These are phyloP conservation scores for Sicyos baderoa DNA, from an alignment of 306 rosid species.

Conservation along the genomic window DNA sequence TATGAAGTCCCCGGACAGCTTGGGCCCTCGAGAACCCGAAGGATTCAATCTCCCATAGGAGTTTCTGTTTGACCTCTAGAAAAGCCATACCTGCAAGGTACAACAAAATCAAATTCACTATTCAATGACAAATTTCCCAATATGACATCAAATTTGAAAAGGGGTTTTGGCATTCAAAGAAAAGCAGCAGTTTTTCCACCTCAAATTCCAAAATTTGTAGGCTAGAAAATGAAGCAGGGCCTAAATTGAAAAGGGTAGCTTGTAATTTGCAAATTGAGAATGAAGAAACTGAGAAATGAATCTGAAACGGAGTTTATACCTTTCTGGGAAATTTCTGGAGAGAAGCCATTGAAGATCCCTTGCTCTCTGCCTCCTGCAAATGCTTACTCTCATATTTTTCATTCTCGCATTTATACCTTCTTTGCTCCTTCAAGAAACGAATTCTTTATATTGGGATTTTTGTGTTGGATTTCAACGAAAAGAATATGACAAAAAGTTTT, in stretches of 20 bases:
- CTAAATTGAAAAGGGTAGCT: neutral
- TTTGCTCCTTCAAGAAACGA: too few relatives aligned
- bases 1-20: conserved; percentile 51
- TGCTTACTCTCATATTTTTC: neutral
- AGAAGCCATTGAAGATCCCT: conserved; percentile 20
- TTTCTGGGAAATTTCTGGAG: too few relatives aligned
- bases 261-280: neutral
- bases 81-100: conserved; percentile 39
- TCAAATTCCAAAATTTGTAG: too few relatives aligned
- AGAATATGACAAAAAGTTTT: too few relatives aligned
- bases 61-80: conserved; percentile 49
- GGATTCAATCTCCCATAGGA: conserved; percentile 42
- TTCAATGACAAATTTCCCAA: neutral
- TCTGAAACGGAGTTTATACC: too few relatives aligned
- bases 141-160: neutral
- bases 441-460: too few relatives aligned
- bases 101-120: neutral
- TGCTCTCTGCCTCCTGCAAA: conserved; percentile 2
- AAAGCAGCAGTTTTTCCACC: neutral
- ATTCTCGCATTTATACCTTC: too few relatives aligned
- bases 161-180: neutral
- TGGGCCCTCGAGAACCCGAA: conserved; percentile 57
- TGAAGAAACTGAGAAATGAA: neutral
- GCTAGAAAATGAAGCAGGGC: neutral
- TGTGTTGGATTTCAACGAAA: too few relatives aligned